These are phyloP conservation scores for Phaeomoniella chlamydospora DNA, from an alignment of 2,329 filamentous ascomycete genomes.

Conservation along the genomic window DNA sequence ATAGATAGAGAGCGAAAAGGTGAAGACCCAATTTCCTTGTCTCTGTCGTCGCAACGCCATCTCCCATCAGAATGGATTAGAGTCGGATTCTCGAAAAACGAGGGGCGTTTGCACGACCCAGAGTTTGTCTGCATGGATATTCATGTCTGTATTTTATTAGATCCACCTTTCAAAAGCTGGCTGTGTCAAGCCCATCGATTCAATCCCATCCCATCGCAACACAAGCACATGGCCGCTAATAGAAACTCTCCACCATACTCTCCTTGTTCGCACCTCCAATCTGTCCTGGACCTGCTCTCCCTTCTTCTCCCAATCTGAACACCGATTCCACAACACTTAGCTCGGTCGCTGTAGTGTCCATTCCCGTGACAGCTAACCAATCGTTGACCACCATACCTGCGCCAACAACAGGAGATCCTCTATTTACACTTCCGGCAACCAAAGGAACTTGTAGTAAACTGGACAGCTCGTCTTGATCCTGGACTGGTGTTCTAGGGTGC, in stretches of 20 bases:
- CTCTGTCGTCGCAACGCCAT: too few species aligned
- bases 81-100: too few species aligned
- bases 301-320: slow-evolving; percentile 82
- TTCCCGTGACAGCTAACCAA: slow-evolving; percentile 87
- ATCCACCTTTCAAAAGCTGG: too few species aligned
- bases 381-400: slow-evolving; percentile 96
- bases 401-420: slow-evolving; percentile 86
- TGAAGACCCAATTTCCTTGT: too few species aligned
- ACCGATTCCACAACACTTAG: slow-evolving; percentile 92
- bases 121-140: too few species aligned
- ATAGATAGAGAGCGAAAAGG: too few species aligned
- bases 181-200: too few species aligned
- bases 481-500: slow-evolving; percentile 90
- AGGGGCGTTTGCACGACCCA: too few species aligned
- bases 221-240: slow-evolving; percentile 40
- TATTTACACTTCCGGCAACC: slow-evolving; percentile 86
- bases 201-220: neutral
- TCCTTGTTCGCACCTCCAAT: slow-evolving; percentile 73
- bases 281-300: slow-evolving; percentile 43
- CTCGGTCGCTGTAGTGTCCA: slow-evolving; percentile 95
- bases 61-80: too few species aligned
- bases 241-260: slow-evolving; percentile 98
- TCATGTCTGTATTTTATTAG: too few species aligned
- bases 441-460: slow-evolving; percentile 89
- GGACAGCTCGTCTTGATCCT: slow-evolving; percentile 95